phyloP scores from a whole-genome alignment of 495 filamentous ascomycete genomes.

The Hypoxylon lenormandii region DNA sequence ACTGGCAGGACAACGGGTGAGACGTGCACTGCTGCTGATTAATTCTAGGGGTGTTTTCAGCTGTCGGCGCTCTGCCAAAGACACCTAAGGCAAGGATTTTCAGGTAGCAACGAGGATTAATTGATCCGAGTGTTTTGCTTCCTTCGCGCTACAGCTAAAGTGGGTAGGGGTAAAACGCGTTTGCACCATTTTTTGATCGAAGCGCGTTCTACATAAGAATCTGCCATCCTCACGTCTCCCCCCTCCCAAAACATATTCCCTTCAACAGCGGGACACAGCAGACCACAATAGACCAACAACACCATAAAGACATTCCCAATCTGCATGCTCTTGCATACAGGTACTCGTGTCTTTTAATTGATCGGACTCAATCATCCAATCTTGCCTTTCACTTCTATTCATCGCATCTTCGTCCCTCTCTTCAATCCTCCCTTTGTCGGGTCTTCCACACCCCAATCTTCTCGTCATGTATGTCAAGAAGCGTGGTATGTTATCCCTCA shows the following conservation, averaged over 20 bases:
- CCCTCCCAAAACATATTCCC: slow-evolving; percentile 35
- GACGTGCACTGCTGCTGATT: slow-evolving; percentile 31
- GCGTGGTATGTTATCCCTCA: slow-evolving; percentile 62
- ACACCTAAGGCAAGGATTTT: no score
- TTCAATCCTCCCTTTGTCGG: slow-evolving; percentile 19
- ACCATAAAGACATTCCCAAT: slow-evolving; percentile 24
- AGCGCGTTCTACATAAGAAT: slow-evolving; percentile 50
- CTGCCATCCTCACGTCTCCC: slow-evolving; percentile 29
- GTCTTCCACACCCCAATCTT: slow-evolving; percentile 28
- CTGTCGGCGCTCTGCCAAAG: slow-evolving; percentile 21
- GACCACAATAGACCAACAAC: slow-evolving; percentile 25
- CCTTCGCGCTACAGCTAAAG: slow-evolving; percentile 39
- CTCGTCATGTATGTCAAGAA: slow-evolving; percentile 71
- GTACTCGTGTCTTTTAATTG: slow-evolving; percentile 25
- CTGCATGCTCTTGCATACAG: slow-evolving; percentile 34
- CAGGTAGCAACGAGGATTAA: slow-evolving; percentile 25
- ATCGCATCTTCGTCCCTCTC: slow-evolving; percentile 7
- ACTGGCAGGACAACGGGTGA: slow-evolving; percentile 1
- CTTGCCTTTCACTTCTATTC: slow-evolving; percentile 8
- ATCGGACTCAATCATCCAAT: slow-evolving; percentile 14
- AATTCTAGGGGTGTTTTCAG: slow-evolving; percentile 39
- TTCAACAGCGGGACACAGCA: slow-evolving; percentile 49
- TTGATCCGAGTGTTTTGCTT: slow-evolving; percentile 41
- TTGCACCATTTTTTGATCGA: slow-evolving; percentile 9
- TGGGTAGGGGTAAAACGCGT: slow-evolving; percentile 26